Base-by-base conservation (phyloP, 2,329 filamentous ascomycete species). In the Aspergillus latus region DNA sequence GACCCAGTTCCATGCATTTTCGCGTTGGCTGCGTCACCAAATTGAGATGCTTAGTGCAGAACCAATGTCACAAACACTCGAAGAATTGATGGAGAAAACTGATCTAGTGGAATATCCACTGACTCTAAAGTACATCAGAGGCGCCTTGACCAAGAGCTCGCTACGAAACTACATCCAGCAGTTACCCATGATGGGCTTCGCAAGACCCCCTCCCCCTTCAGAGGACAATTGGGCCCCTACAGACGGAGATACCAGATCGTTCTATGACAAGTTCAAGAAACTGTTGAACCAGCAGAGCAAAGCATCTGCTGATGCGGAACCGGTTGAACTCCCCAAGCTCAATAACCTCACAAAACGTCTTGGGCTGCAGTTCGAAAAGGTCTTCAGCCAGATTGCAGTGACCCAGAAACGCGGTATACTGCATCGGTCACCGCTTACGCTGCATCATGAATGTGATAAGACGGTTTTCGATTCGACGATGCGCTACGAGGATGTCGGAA, bases 1-100 rank as follows among this genome's bases (percentile, higher is more conserved):
- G 13, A 82, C 86, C 28, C 83, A 92, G 49, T 97, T 96, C 66
- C 72, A 78, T 2, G 82, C 84, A 4, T 97, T 97, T 68, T 92
- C 90, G 0, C 80, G 82, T 52, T 97, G 93, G 93, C 78, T 97
- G 49, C 85, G 87, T 34, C 84, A 91, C 65, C 87, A 92, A 66
- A 93, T 96, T 57, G 90, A 95, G 61, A 83, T 88, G 11, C 83
- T 93, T 45, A 84, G 84, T 5, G 85, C 88, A 68, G 75, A 88
- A 63, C 77, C 85, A 0, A 79, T 80, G 13, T 81, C 80, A 1
- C 76, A 82, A 46, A 78, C 78, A 15, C 76, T 80, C 6, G 86
- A 91, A 21, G 93, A 97, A 61, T 79, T 89, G 44, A 82, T 86
- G 26, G 91, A 93, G 58, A 89, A 88, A 62, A 89, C 94, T 63